A percentile compares a stretch with the other conserved stretches of the same genome.
phyloP scores from a whole-genome alignment of 2,329 filamentous ascomycete species.

The Ceratocystis harringtonii region DNA sequence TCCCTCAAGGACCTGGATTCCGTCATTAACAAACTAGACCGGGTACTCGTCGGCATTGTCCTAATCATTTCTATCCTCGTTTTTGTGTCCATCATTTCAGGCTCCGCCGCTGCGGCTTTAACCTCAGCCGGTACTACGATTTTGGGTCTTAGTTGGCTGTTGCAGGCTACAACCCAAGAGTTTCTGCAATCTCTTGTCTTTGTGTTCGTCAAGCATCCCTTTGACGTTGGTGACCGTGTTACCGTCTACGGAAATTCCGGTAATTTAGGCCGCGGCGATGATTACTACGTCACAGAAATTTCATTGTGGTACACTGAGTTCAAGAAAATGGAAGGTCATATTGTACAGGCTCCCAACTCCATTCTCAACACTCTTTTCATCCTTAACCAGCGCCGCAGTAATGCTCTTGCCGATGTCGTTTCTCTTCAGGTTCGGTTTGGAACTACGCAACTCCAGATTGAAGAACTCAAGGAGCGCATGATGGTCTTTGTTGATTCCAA shows the following conservation, averaged over 20 bases:
- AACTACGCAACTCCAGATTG: constrained; percentile 68
- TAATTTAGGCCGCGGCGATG: constrained; percentile 61
- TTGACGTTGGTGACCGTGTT: constrained; percentile 88
- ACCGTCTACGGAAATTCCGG: constrained; percentile 85
- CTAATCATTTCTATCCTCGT: constrained; percentile 67
- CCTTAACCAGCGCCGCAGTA: constrained; percentile 82
- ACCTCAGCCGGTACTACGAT: constrained; percentile 76
- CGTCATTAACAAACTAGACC: constrained; percentile 77
- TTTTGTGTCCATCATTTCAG: constrained; percentile 77
- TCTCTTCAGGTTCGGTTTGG: constrained; percentile 78
- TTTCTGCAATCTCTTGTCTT: constrained; percentile 90
- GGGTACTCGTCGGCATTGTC: constrained; percentile 79
- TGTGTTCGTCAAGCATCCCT: constrained; percentile 93
- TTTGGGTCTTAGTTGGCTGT: constrained; percentile 83
- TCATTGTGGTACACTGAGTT: constrained; percentile 89
- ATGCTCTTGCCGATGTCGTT: constrained; percentile 72
- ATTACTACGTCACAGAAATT: constrained; percentile 94
- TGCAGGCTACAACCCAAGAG: constrained; percentile 84
- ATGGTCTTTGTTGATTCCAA: constrained; percentile 70
- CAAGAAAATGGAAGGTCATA: constrained; percentile 95
- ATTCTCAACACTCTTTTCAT: constrained; percentile 88
- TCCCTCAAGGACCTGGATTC: constrained; percentile 91
- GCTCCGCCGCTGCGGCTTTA: constrained; percentile 79
- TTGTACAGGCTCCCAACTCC: constrained; percentile 91
- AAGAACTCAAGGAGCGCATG: constrained; percentile 63